Evolutionary conservation across 2,329 filamentous ascomycete genomes (phyloP).

Genomic region (Venturia nashicola): DNA sequence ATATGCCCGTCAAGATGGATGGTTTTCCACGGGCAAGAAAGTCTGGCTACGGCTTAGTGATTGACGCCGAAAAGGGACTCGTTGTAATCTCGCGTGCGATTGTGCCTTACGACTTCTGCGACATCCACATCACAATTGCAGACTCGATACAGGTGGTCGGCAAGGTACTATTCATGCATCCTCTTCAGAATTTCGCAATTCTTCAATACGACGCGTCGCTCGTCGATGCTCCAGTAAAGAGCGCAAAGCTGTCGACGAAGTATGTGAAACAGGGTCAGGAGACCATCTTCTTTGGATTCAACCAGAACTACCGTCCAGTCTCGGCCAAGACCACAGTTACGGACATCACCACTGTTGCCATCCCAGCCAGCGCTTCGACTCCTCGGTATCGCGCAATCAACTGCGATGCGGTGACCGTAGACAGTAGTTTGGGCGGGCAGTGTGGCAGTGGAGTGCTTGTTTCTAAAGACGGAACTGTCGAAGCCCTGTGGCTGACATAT

Average conservation of each 20-base stretch:
- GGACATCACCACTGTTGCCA: conserved; percentile 92
- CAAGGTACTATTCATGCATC: conserved; percentile 91
- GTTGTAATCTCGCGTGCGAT: conserved; percentile 91
- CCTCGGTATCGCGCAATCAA: conserved; percentile 92
- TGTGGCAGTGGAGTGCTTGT: conserved; percentile 92
- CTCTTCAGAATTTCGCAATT: conserved; percentile 91
- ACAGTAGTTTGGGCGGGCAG: conserved; percentile 80
- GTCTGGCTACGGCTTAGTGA: conserved; percentile 92
- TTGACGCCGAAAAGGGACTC: conserved; percentile 90
- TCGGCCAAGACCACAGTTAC: conserved; percentile 91
- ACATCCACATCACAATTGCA: conserved; percentile 90
- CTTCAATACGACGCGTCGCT: conserved; percentile 88
- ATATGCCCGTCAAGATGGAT: conserved; percentile 91
- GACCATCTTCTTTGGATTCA: conserved; percentile 97
- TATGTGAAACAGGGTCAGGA: conserved; percentile 86
- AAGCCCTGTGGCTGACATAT: conserved; percentile 94
- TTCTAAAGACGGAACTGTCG: conserved; percentile 78
- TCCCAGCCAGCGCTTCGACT: conserved; percentile 83
- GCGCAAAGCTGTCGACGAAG: conserved; percentile 68
- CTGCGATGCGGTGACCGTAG: conserved; percentile 91
- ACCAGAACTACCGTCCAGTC: conserved; percentile 86
- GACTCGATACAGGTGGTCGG: conserved; percentile 91
- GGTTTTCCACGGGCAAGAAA: conserved; percentile 93
- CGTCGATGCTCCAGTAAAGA: conserved; percentile 87
- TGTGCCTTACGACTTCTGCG: conserved; percentile 91